A percentile compares a stretch with the other conserved stretches of the same genome.
phyloP scores from a whole-genome alignment of 805 yeast species.

The Barnettozyma sp. region DNA sequence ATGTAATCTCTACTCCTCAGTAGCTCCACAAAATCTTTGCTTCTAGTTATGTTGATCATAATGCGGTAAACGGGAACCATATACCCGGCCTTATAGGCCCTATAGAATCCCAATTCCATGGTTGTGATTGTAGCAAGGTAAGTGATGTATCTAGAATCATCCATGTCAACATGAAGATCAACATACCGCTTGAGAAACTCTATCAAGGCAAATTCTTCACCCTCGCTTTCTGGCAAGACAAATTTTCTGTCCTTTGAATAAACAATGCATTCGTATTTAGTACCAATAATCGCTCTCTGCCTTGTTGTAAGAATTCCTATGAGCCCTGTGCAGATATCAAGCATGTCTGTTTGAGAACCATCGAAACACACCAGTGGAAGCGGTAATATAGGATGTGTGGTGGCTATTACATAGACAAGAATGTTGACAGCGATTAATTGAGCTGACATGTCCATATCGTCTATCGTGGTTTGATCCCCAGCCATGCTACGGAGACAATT shows the following conservation, averaged over 20 bases:
- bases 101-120: slow-evolving; percentile 17
- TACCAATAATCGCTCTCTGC: slow-evolving; percentile 8
- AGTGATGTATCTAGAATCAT: slow-evolving; percentile 2
- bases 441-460: slow-evolving; percentile 10
- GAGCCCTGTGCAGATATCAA: slow-evolving; percentile 15
- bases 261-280: slow-evolving; percentile 12
- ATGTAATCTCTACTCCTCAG: slow-evolving; percentile 15
- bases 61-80: slow-evolving; percentile 17
- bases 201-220: slow-evolving; percentile 14
- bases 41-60: slow-evolving; percentile 9
- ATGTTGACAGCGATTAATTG: slow-evolving; percentile 15
- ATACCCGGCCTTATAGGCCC: slow-evolving; percentile 17
- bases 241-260: slow-evolving; percentile 12
- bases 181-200: slow-evolving; percentile 14
- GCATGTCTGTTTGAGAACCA: slow-evolving; percentile 10
- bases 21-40: slow-evolving; percentile 9
- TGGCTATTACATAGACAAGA: slow-evolving; percentile 16
- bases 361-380: slow-evolving; percentile 9
- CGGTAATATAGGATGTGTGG: slow-evolving; percentile 19
- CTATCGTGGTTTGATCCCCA: neutral
- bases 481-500: slow-evolving; percentile 5
- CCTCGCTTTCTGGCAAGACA: slow-evolving; percentile 7
- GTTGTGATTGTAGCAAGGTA: slow-evolving; percentile 12
- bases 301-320: slow-evolving; percentile 4
- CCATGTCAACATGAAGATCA: slow-evolving; percentile 1